phyloP scores from a whole-genome alignment of 768 basidiomycete genomes.

The Pleurotus giganteus region DNA sequence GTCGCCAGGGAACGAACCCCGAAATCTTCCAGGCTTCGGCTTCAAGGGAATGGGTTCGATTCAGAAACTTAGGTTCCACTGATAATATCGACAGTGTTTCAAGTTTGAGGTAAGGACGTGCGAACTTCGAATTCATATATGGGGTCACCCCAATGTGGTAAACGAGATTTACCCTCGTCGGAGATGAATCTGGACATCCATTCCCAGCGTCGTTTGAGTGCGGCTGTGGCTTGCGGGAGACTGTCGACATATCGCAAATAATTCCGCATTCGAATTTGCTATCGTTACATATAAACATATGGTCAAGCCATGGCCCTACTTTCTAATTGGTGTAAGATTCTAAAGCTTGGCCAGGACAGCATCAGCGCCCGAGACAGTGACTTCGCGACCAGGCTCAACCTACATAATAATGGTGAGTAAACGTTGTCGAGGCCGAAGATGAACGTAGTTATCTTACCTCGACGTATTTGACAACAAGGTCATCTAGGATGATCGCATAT shows the following conservation, averaged over 20 bases:
- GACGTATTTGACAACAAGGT: slow-evolving; percentile 68
- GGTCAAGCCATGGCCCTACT: too few relatives aligned
- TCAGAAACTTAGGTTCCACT: neutral
- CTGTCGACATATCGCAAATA: too few relatives aligned
- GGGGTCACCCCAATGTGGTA: neutral
- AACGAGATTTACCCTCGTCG: neutral
- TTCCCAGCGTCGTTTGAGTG: too few relatives aligned
- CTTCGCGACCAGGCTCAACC: slow-evolving; percentile 49
- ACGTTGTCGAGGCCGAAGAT: neutral
- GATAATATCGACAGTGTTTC: neutral
- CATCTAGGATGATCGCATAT: slow-evolving; percentile 60
- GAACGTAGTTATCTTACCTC: slow-evolving; percentile 36
- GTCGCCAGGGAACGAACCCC: neutral
- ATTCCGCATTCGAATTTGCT: too few relatives aligned
- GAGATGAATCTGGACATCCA: neutral
- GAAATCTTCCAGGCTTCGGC: neutral
- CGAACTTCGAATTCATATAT: neutral
- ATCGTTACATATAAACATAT: too few relatives aligned
- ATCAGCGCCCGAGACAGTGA: slow-evolving; percentile 57
- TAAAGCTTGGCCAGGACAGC: slow-evolving; percentile 51
- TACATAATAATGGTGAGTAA: slow-evolving; percentile 20
- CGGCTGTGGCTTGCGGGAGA: too few relatives aligned
- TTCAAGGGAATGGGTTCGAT: neutral
- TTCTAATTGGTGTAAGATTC: slow-evolving; percentile 13
- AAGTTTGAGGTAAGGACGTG: neutral